phyloP scores from a whole-genome alignment of 2,329 filamentous ascomycete species.

The Hirsutella thompsonii region DNA sequence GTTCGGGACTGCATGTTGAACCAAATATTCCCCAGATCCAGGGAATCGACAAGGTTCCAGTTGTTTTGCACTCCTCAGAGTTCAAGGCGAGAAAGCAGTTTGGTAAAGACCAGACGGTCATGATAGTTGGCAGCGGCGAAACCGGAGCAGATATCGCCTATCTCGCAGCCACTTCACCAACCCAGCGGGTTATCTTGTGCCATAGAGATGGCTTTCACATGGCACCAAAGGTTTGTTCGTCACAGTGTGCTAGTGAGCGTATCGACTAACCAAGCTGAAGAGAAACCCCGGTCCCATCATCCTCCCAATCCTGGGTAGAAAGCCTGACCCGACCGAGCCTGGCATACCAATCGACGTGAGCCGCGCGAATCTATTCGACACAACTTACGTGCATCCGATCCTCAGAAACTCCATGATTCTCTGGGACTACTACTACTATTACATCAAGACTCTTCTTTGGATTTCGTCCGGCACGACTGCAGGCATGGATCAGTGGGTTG shows the following conservation, averaged over 20 bases:
- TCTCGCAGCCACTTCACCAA: constrained; percentile 26
- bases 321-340: constrained; percentile 7
- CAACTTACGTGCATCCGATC: constrained; percentile 27
- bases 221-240: constrained; percentile 21
- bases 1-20: constrained; percentile 26
- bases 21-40: constrained; percentile 23
- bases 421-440: constrained; percentile 28
- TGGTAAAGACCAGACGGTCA: constrained; percentile 21
- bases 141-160: constrained; percentile 28
- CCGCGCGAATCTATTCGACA: constrained; percentile 30
- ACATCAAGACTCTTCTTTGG: constrained; percentile 21
- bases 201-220: constrained; percentile 28
- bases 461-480: constrained; percentile 20
- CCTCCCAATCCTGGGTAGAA: constrained; percentile 7
- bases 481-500: constrained; percentile 29
- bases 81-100: constrained; percentile 27
- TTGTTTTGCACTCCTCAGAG: constrained; percentile 28
- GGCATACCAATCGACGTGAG: constrained; percentile 28
- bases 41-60: constrained; percentile 20
- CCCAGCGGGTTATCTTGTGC: constrained; percentile 25
- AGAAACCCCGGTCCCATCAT: constrained; percentile 3
- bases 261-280: neutral
- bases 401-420: constrained; percentile 22
- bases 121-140: constrained; percentile 29
- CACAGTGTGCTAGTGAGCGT: constrained; percentile 1